Percentiles rank a stretch among this genome's conserved stretches.
Conservation (phyloP, 345 rosid species). For the Streptanthus diversifolius region DNA sequence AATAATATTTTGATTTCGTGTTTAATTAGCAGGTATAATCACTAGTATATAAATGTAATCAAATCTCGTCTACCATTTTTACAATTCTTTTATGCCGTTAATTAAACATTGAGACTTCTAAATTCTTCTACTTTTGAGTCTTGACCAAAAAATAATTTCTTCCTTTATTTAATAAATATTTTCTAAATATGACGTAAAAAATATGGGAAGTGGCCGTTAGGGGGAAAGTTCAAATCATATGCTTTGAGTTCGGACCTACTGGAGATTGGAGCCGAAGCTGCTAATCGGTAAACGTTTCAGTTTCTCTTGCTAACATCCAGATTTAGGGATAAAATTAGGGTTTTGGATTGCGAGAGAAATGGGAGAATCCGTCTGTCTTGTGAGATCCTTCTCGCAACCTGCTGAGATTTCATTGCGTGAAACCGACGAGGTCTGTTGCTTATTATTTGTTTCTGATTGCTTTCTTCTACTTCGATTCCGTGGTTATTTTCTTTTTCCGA, state of each 20-base stretch:
- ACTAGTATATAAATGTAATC: neutral
- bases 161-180: neutral
- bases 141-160: neutral
- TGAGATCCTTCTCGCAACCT: slow-evolving; percentile 87
- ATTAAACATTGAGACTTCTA: too few relatives aligned
- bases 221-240: slow-evolving; percentile 16
- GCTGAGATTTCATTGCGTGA: slow-evolving; percentile 48
- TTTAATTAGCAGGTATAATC: neutral
- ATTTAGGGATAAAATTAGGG: slow-evolving; percentile 28
- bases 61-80: neutral
- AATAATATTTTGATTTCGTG: neutral
- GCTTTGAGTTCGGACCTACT: slow-evolving; percentile 20
- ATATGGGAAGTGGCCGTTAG: slow-evolving; percentile 30
- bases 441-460: neutral
- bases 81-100: too few relatives aligned
- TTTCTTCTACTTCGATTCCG: neutral
- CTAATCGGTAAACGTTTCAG: neutral
- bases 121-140: neutral
- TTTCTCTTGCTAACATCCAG: neutral
- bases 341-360: slow-evolving; percentile 10
- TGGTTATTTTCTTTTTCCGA: neutral
- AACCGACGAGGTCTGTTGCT: slow-evolving; percentile 48
- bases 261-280: slow-evolving; percentile 13
- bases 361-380: slow-evolving; percentile 43
- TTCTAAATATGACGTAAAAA: slow-evolving; percentile 10